A percentile compares a stretch with the other conserved stretches of the same genome.
These are phyloP conservation scores for Exophiala dermatitidis DNA, from an alignment of 2,329 filamentous ascomycete species.

Conservation along the genomic window DNA sequence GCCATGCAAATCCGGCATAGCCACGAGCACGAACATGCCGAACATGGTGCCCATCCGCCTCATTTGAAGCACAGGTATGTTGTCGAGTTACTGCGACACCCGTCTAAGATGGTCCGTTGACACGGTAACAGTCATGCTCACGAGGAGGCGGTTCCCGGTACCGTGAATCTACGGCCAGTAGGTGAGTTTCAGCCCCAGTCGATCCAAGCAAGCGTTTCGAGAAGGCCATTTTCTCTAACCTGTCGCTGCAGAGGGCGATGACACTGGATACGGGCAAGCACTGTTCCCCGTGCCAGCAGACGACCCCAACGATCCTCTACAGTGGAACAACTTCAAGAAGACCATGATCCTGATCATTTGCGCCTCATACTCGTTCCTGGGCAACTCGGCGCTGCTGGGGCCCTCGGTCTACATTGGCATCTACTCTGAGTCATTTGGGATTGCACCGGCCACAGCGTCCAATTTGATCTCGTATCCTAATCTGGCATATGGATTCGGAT, in stretches of 20 bases:
- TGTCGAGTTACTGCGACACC: not conserved
- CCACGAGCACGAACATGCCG: not conserved
- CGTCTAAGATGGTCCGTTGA: not conserved
- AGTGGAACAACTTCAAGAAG: constrained; percentile 52
- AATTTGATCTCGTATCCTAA: constrained; percentile 55
- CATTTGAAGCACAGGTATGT: constrained; percentile 22
- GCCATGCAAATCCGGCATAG: no score
- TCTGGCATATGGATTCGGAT: constrained; percentile 53
- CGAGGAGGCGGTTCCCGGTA: constrained; percentile 51
- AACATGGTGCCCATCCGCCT: constrained; percentile 13
- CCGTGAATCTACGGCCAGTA: constrained; percentile 46
- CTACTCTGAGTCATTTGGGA: constrained; percentile 47
- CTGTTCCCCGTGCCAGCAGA: constrained; percentile 55
- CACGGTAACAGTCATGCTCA: constrained; percentile 44
- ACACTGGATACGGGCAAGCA: constrained; percentile 54
- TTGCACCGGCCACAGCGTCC: constrained; percentile 47
- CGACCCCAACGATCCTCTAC: constrained; percentile 55
- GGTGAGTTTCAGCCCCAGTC: constrained; percentile 18
- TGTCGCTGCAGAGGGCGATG: constrained; percentile 45
- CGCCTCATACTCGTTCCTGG: constrained; percentile 52
- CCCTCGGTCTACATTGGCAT: constrained; percentile 53
- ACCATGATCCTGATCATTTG: constrained; percentile 49
- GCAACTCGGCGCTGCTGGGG: constrained; percentile 51
- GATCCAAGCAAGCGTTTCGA: no score
- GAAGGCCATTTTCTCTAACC: not conserved